Conservation (phyloP, 78 protist species). For the Tieghemostelium lacteum region DNA sequence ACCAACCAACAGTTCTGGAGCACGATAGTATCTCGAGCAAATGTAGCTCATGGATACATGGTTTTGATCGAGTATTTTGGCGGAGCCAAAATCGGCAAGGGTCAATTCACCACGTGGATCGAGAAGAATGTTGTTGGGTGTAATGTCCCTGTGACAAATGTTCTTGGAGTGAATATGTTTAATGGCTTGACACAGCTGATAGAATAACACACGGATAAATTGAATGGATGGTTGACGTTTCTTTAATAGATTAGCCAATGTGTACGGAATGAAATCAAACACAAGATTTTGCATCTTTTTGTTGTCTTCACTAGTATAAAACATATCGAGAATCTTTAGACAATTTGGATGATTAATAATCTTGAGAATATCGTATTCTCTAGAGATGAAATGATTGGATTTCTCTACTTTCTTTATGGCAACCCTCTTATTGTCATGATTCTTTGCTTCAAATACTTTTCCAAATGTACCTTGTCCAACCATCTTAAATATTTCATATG, state of each 20-base stretch:
- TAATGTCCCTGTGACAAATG: constrained; percentile 95
- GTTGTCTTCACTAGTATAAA: constrained; percentile 56
- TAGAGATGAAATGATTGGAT: constrained; percentile 59
- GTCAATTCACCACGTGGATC: constrained; percentile 93
- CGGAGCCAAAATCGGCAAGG: constrained; percentile 98
- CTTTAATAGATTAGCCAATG: constrained; percentile 67
- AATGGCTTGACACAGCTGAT: constrained; percentile 96
- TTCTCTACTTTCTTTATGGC: constrained; percentile 98
- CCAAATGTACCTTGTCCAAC: constrained; percentile 99
- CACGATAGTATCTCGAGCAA: constrained; percentile 99
- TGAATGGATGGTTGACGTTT: constrained; percentile 38
- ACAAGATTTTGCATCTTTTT: constrained; percentile 80
- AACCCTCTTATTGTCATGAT: constrained; percentile 83
- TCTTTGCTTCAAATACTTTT: constrained; percentile 94
- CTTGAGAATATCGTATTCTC: constrained; percentile 76
- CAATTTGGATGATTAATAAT: constrained; percentile 60
- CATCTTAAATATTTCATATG: constrained; percentile 48
- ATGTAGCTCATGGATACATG: constrained; percentile 96
- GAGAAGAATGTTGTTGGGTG: constrained; percentile 93
- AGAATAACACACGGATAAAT: constrained; percentile 85
- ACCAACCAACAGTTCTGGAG: constrained; percentile 99
- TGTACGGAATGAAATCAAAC: constrained; percentile 73
- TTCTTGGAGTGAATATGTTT: constrained; percentile 91
- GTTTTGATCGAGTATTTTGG: constrained; percentile 97
- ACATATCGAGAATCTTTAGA: constrained; percentile 73